Evolutionary conservation across 1,284 basidiomycete species (phyloP).

Genomic region (Leccinum pachyderme): DNA sequence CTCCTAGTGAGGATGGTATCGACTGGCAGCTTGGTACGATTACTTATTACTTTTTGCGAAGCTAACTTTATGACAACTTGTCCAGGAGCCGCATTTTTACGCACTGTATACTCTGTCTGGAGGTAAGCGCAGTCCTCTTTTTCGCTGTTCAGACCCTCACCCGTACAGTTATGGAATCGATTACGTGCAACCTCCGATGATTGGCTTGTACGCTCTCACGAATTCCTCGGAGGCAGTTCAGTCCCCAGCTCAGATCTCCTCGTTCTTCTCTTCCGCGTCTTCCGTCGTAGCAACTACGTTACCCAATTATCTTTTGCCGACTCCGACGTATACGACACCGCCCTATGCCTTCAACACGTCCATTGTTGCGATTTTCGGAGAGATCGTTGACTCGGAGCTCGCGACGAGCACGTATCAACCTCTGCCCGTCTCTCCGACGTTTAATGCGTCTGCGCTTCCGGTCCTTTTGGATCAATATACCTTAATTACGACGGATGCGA

Average conservation of each 20-base stretch:
- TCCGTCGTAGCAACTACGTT: conserved; percentile 68
- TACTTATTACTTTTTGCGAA: neutral
- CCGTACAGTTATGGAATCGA: conserved; percentile 68
- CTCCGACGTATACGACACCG: conserved; percentile 64
- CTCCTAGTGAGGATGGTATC: conserved; percentile 71
- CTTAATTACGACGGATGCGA: conserved; percentile 44
- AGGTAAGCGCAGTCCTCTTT: conserved; percentile 46
- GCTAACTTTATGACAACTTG: neutral
- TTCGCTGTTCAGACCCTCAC: conserved; percentile 6
- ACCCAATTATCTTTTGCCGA: conserved; percentile 72
- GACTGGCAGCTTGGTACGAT: conserved; percentile 79
- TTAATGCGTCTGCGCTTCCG: conserved; percentile 47
- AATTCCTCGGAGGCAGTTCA: conserved; percentile 45
- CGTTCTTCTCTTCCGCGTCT: conserved; percentile 60
- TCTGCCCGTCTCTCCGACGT: conserved; percentile 39
- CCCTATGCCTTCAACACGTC: conserved; percentile 74
- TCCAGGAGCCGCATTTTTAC: conserved; percentile 71
- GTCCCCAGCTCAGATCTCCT: conserved; percentile 43
- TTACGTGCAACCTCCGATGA: conserved; percentile 65
- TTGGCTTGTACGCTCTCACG: conserved; percentile 65
- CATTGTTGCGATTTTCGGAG: conserved; percentile 50
- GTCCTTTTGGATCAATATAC: conserved; percentile 46
- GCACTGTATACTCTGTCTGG: conserved; percentile 81
- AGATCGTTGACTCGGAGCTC: conserved; percentile 55
- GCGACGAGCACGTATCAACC: conserved; percentile 69